phyloP scores from a whole-genome alignment of 148 eudicot species.

The Selenicereus undatus region DNA sequence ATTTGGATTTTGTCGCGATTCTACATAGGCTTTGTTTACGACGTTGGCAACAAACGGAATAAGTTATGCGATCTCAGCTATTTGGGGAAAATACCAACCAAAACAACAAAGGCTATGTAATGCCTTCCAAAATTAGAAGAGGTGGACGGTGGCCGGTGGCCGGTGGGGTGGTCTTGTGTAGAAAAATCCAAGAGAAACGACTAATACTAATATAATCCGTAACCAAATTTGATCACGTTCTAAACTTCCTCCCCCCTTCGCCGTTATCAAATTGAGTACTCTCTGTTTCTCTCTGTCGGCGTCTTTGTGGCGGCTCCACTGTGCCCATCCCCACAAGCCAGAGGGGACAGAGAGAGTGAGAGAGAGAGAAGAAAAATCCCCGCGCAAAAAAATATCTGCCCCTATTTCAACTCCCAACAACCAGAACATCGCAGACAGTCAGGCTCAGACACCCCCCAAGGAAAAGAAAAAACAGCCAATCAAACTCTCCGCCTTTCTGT shows the following conservation, averaged over 20 bases:
- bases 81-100: no score
- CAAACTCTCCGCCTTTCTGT: neutral
- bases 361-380: neutral
- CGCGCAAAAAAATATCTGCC: neutral
- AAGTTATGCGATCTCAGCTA: no score
- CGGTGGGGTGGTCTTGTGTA: neutral
- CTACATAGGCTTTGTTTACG: no score
- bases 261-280: neutral
- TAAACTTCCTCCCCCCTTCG: neutral
- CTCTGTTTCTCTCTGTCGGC: neutral
- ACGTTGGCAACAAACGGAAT: no score
- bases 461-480: neutral
- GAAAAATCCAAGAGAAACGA: neutral
- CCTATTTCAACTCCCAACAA: neutral
- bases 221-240: neutral
- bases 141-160: neutral
- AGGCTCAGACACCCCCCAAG: neutral
- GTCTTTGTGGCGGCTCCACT: neutral
- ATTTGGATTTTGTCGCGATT: no score
- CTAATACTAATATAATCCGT: neutral
- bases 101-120: no score
- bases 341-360: neutral
- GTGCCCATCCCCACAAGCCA: neutral
- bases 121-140: neutral
- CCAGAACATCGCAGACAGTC: neutral